phyloP scores from a whole-genome alignment of 2,329 filamentous ascomycete genomes.

The Stenocarpella maydis region DNA sequence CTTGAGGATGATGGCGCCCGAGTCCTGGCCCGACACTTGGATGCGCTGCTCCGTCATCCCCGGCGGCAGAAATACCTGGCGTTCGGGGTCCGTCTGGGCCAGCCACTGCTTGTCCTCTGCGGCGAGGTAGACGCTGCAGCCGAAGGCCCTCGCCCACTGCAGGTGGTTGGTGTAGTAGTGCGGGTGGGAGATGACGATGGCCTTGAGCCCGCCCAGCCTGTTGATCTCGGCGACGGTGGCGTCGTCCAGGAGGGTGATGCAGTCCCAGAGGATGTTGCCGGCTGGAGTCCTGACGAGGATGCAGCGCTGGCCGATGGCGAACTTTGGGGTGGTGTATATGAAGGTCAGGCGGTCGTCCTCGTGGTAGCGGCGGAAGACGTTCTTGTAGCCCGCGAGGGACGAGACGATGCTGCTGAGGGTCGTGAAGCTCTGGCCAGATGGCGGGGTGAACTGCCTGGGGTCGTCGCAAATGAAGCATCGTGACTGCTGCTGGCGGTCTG shows the following conservation, averaged over 20 bases:
- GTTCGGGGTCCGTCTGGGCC: slow-evolving; percentile 50
- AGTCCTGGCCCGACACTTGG: slow-evolving; percentile 37
- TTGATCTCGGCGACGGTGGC: slow-evolving; percentile 67
- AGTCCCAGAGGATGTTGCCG: slow-evolving; percentile 84
- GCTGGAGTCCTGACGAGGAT: slow-evolving; percentile 70
- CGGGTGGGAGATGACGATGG: slow-evolving; percentile 81
- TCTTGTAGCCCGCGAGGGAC: slow-evolving; percentile 52
- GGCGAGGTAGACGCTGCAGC: slow-evolving; percentile 74
- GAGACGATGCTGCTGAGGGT: slow-evolving; percentile 58
- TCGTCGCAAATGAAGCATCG: slow-evolving; percentile 79
- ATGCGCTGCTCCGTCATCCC: slow-evolving; percentile 50
- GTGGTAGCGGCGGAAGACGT: slow-evolving; percentile 59
- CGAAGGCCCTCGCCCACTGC: slow-evolving; percentile 75
- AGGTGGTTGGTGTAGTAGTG: slow-evolving; percentile 84
- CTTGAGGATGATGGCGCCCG: slow-evolving; percentile 70
- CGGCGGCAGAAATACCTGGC: slow-evolving; percentile 56
- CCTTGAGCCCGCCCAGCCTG: slow-evolving; percentile 69
- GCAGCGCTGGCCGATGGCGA: slow-evolving; percentile 80
- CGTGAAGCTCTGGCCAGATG: slow-evolving; percentile 71
- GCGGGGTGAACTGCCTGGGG: slow-evolving; percentile 74
- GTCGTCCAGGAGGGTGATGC: slow-evolving; percentile 73
- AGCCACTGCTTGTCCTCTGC: slow-evolving; percentile 73
- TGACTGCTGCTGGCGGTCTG: slow-evolving; percentile 55
- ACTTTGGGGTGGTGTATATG: slow-evolving; percentile 61
- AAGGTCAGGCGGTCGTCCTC: slow-evolving; percentile 55